Evolutionary conservation across 73 alveolate species (phyloP).

Genomic region (Urostyla sp.): DNA sequence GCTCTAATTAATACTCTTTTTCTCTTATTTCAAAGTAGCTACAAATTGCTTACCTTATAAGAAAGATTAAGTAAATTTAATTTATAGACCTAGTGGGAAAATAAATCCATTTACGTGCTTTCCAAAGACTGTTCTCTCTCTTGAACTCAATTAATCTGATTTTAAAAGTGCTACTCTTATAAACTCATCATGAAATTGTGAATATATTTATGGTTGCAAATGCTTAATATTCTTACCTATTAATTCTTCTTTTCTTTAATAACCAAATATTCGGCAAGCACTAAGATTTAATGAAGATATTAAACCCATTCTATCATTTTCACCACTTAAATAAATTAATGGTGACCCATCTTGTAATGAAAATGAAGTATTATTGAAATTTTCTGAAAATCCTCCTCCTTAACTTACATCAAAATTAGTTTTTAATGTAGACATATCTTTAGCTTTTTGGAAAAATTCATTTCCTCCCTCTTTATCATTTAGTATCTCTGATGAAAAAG

Average conservation of each 20-base stretch:
- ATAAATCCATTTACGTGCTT: constrained; percentile 53
- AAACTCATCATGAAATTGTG: constrained; percentile 30
- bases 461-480: constrained; percentile 89
- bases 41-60: constrained; percentile 49
- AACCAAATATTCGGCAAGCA: constrained; percentile 60
- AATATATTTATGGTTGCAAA: constrained; percentile 43
- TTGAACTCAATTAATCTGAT: constrained; percentile 43
- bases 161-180: constrained; percentile 39
- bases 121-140: constrained; percentile 57
- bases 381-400: neutral
- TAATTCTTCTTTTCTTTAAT: constrained; percentile 56
- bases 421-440: constrained; percentile 47
- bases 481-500: constrained; percentile 82
- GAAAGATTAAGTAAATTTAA: constrained; percentile 30
- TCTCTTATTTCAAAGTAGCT: constrained; percentile 48
- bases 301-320: constrained; percentile 50
- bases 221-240: constrained; percentile 42
- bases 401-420: constrained; percentile 51
- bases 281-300: constrained; percentile 37
- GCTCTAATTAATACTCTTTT: constrained; percentile 47
- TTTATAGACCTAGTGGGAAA: constrained; percentile 52
- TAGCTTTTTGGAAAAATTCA: constrained; percentile 80
- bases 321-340: constrained; percentile 52
- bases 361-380: neutral
- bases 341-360: constrained; percentile 62